Base-by-base conservation (phyloP, 2,329 filamentous ascomycete species). In the Tolypocladium inflatum region DNA sequence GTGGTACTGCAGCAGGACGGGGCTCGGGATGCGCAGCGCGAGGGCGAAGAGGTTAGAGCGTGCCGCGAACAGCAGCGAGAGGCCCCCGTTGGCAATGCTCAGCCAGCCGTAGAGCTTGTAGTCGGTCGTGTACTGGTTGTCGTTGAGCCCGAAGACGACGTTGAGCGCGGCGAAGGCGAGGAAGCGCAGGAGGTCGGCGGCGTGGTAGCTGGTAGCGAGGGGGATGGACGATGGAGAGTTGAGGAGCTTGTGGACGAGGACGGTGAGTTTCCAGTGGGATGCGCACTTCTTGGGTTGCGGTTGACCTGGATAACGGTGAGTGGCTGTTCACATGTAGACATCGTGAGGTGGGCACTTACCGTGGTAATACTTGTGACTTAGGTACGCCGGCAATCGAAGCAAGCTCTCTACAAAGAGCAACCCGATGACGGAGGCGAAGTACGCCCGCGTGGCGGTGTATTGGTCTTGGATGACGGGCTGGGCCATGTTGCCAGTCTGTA, bases 71-170 rank as follows among this genome's bases (percentile, higher is more conserved):
- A 67, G 64, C 3, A 67, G 60, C 3, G 59, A 59, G 2, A 67
- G 59, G n/a, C 65, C 65, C 19, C 61, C 65, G 50, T 67, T 67
- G 37, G 65, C 61, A 35, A 67, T 65, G 54, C 58, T 59, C 11
- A 67, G 62, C 65, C 65, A 67, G 58, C 65, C 65, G 48, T 66
- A 67, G 10, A 66, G 62, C 52, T 63, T 65, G 55, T 65, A 67
- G 54, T 67, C 64, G 13, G 65, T 66, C 2, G 63, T 62, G 56
- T 57, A 66, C 38, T 62, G 54, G 55, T 62, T 63, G 56, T 62
- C 56, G 52, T 66, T 64, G 52, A 59, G 59, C 8, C 60, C 60
- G 52, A 62, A 66, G 45, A 65, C 54, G 42, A 67, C 53, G 54
- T 67, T 67, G 21, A 67, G 61, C 17, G 56, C 62, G 15, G 56